Evolutionary conservation across 169 alveolate species (phyloP).

Genomic region (Plasmodium sp.): DNA sequence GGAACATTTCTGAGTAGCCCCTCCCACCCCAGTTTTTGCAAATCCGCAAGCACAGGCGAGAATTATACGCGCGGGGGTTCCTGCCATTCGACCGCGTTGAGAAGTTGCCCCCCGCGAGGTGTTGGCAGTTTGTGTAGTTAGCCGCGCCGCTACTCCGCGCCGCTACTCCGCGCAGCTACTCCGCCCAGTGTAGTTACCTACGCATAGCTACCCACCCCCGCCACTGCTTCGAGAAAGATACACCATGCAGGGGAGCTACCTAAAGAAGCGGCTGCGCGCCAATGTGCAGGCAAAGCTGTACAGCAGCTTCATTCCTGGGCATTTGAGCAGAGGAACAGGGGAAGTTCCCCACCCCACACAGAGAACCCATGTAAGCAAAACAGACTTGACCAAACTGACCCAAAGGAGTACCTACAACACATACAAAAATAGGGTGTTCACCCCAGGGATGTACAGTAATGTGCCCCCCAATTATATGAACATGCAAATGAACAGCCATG

Average conservation of each 20-base stretch:
- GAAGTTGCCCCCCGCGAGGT: not conserved
- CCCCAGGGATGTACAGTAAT: constrained; percentile 17
- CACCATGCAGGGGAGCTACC: constrained; percentile 5
- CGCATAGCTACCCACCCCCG: not conserved
- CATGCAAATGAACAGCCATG: constrained; percentile 12
- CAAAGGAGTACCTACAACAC: constrained; percentile 30
- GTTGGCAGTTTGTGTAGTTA: not conserved
- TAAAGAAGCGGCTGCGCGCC: not conserved
- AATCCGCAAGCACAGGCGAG: not conserved
- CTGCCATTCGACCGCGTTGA: not conserved
- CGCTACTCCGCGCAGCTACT: not conserved
- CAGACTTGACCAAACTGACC: not conserved
- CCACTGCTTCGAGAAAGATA: not conserved
- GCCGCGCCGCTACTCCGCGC: not conserved
- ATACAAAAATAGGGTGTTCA: constrained; percentile 39
- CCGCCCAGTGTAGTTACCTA: not conserved
- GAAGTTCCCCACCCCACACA: not conserved
- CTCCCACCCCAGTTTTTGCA: not conserved
- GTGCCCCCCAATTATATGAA: constrained; percentile 18
- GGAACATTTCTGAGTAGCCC: not conserved
- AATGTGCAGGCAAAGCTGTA: not conserved
- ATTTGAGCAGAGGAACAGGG: not conserved
- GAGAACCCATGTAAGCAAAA: not conserved
- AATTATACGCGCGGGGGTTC: not conserved
- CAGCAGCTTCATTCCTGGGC: not conserved